These are phyloP conservation scores for Astrephomene gubernaculifera DNA, from an alignment of 139 green algal species.

Conservation along the genomic window DNA sequence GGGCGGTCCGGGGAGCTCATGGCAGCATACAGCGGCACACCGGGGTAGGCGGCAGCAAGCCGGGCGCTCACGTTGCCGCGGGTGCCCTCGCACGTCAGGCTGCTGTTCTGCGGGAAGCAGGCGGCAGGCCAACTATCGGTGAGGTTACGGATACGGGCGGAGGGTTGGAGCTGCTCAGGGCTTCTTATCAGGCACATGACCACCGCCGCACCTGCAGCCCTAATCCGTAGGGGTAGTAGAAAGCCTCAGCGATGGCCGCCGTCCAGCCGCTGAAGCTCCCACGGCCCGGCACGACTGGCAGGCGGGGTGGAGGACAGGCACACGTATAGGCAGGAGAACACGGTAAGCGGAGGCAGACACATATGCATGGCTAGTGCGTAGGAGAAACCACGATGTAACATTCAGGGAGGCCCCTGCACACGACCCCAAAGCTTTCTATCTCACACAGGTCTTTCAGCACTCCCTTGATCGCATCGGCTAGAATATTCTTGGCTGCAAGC, in stretches of 20 bases:
- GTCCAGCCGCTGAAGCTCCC: constrained; percentile 50
- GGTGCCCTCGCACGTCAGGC: constrained; percentile 32
- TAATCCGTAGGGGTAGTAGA: constrained; percentile 42
- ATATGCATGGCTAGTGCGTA: no score
- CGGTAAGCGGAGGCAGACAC: no score
- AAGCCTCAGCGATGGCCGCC: constrained; percentile 35
- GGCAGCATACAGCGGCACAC: constrained; percentile 40
- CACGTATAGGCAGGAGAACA: no score
- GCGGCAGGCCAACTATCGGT: neutral
- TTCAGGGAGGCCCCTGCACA: no score
- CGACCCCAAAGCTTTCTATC: no score
- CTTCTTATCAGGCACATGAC: no score
- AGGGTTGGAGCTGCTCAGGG: no score
- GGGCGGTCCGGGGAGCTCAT: constrained; percentile 13
- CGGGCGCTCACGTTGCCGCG: constrained; percentile 10
- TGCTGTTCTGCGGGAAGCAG: constrained; percentile 28
- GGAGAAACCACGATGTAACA: no score
- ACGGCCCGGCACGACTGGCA: constrained; percentile 14
- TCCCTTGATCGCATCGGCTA: constrained; percentile 34
- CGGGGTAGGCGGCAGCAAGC: constrained; percentile 16
- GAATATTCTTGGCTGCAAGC: constrained; percentile 1
- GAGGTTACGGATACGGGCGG: neutral
- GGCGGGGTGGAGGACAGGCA: neutral
- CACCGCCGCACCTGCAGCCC: constrained; percentile 20
- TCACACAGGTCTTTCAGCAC: constrained; percentile 34